Percentiles rank a stretch among this genome's conserved stretches.
Conservation (phyloP, 306 rosid species). For the Sindora glabra region DNA sequence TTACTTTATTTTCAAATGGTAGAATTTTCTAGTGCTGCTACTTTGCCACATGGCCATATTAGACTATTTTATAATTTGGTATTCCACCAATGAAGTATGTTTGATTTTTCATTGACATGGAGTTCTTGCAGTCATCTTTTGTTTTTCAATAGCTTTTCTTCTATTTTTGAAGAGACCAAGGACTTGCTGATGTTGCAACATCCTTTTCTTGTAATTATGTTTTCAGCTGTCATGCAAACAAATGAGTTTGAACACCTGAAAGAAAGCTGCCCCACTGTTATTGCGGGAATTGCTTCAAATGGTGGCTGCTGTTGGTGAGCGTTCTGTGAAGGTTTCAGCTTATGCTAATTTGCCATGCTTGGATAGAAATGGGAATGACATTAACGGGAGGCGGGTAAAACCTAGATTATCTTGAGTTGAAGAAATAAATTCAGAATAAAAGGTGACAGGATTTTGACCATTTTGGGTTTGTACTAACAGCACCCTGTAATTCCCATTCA, state of each 20-base stretch:
- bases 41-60: no score
- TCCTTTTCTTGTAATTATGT: no score
- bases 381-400: slow-evolving; percentile 74
- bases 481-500: slow-evolving; percentile 13
- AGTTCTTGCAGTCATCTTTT: no score
- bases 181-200: no score
- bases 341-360: slow-evolving; percentile 24
- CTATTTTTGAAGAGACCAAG: no score
- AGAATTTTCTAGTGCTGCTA: no score
- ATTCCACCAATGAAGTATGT: no score
- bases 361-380: slow-evolving; percentile 63
- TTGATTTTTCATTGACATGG: no score
- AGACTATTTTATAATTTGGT: no score
- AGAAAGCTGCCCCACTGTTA: slow-evolving; percentile 74
- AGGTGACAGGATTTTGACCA: slow-evolving; percentile 7
- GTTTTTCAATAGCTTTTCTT: no score
- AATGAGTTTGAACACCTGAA: slow-evolving; percentile 65
- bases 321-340: slow-evolving; percentile 26
- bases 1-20: no score
- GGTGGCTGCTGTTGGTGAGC: slow-evolving; percentile 50
- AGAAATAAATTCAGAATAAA: not conserved
- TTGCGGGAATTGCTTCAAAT: slow-evolving; percentile 46
- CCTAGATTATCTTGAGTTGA: slow-evolving; percentile 46
- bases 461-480: slow-evolving; percentile 17
- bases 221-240: no score